These are phyloP conservation scores for Clonostachys solani DNA, from an alignment of 2,329 filamentous ascomycete genomes.

Conservation along the genomic window DNA sequence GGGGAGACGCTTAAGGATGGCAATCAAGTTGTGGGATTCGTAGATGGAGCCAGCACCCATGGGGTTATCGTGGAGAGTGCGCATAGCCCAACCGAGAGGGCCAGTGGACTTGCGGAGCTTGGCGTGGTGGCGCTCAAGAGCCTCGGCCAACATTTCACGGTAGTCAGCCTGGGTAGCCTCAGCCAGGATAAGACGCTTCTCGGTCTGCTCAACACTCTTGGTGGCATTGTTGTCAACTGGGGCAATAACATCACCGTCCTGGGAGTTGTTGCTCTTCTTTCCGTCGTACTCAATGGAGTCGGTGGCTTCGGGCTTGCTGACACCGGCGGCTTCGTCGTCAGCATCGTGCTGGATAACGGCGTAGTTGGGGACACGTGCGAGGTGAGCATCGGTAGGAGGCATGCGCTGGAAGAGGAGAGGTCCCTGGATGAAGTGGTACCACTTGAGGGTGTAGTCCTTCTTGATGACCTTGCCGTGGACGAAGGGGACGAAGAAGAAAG, in stretches of 20 bases:
- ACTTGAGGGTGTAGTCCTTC: conserved; percentile 60
- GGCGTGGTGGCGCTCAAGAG: conserved; percentile 54
- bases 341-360: conserved; percentile 67
- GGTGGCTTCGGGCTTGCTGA: conserved; percentile 19
- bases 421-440: conserved; percentile 58
- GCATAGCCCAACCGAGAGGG: conserved; percentile 81
- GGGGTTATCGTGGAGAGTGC: conserved; percentile 68
- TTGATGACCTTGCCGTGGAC: conserved; percentile 64
- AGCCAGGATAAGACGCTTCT: neutral
- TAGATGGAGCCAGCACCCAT: conserved; percentile 71
- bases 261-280: conserved; percentile 15
- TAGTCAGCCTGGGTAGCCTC: conserved; percentile 51
- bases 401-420: conserved; percentile 62
- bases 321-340: conserved; percentile 30
- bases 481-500: conserved; percentile 71
- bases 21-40: conserved; percentile 66
- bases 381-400: conserved; percentile 36
- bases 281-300: conserved; percentile 7
- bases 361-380: conserved; percentile 66
- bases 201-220: conserved; percentile 5
- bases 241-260: conserved; percentile 39
- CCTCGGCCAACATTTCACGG: conserved; percentile 56
- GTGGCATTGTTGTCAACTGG: conserved; percentile 26
- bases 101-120: conserved; percentile 59
- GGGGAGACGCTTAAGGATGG: conserved; percentile 60